phyloP scores from a whole-genome alignment of 257 asterid genomes.

The Mitragyna speciosa region DNA sequence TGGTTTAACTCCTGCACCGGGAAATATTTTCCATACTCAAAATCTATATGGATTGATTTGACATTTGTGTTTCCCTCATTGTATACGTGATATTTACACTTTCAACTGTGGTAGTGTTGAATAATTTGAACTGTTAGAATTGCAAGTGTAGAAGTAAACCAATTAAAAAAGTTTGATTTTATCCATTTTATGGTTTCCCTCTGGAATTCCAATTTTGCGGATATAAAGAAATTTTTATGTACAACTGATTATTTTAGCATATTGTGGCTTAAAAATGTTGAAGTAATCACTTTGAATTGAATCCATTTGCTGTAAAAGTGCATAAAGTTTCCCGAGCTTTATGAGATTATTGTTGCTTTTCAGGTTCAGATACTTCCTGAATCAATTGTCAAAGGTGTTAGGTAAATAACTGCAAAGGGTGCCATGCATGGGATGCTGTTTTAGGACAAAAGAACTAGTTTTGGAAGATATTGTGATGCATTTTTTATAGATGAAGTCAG shows the following conservation, averaged over 20 bases:
- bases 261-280: background rate
- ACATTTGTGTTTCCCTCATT: conserved; percentile 1
- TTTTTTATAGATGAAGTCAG: conserved; percentile 69
- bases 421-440: conserved; percentile 7
- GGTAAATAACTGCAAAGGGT: conserved; percentile 2
- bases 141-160: background rate
- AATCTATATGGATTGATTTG: background rate
- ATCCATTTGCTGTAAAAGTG: background rate
- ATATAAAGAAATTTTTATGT: background rate
- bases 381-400: conserved; percentile 15
- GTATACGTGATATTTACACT: background rate
- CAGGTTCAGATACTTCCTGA: conserved; percentile 27
- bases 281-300: background rate
- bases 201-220: background rate
- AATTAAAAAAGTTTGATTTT: background rate
- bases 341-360: background rate
- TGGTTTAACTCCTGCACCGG: background rate
- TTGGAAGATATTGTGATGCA: conserved; percentile 40
- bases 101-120: background rate
- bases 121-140: background rate
- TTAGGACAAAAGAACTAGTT: background rate
- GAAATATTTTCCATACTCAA: background rate
- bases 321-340: background rate
- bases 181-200: background rate
- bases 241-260: background rate